A percentile compares a stretch with the other conserved stretches of the same genome.
These are phyloP conservation scores for Pseudocercospora ulei DNA, from an alignment of 2,329 filamentous ascomycete genomes.

Conservation along the genomic window DNA sequence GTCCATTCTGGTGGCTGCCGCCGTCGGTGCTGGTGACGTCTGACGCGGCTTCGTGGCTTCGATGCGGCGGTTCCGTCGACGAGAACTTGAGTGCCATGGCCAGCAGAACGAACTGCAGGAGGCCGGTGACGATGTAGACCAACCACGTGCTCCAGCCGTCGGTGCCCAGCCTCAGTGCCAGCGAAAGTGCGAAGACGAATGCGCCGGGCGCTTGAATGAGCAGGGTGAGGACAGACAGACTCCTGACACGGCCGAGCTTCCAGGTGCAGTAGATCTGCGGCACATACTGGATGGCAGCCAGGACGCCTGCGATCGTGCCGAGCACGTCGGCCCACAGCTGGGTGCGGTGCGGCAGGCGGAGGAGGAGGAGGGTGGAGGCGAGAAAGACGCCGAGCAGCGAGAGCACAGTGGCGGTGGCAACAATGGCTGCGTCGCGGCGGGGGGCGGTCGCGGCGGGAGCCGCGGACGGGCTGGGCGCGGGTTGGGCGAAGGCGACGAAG, in stretches of 20 bases:
- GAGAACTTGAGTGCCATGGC: slow-evolving; percentile 55
- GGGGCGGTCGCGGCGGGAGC: slow-evolving; percentile 38
- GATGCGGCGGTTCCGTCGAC: slow-evolving; percentile 3
- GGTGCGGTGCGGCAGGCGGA: slow-evolving; percentile 54
- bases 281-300: slow-evolving; percentile 83
- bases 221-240: slow-evolving; percentile 95
- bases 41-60: not conserved
- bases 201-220: slow-evolving; percentile 92
- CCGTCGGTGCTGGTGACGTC: slow-evolving; percentile 13
- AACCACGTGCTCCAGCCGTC: slow-evolving; percentile 94
- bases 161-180: slow-evolving; percentile 60
- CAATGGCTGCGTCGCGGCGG: slow-evolving; percentile 68
- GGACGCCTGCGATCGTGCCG: slow-evolving; percentile 64
- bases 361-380: slow-evolving; percentile 54
- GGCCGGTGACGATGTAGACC: slow-evolving; percentile 76
- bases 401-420: slow-evolving; percentile 61
- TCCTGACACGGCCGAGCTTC: slow-evolving; percentile 72
- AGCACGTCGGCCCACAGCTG: slow-evolving; percentile 75
- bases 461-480: slow-evolving; percentile 25
- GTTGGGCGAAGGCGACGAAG: slow-evolving; percentile 87
- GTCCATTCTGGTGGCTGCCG: slow-evolving; percentile 1
- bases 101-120: slow-evolving; percentile 72
- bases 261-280: slow-evolving; percentile 93
- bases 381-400: slow-evolving; percentile 66
- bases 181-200: slow-evolving; percentile 75